These are phyloP conservation scores for Leccinum longicurvipes DNA, from an alignment of 768 basidiomycete species.

Conservation along the genomic window DNA sequence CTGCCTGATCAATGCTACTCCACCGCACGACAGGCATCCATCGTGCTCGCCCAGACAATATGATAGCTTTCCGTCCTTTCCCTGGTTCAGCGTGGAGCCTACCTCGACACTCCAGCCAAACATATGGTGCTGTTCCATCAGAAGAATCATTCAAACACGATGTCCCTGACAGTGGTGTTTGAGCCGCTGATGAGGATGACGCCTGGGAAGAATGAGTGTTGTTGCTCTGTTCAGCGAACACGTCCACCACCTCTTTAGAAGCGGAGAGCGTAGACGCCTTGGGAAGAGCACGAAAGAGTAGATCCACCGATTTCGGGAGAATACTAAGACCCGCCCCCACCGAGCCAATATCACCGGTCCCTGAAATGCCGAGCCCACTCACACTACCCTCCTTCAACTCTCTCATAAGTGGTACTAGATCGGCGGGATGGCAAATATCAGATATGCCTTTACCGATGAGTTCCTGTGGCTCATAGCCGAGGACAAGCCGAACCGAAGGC, in stretches of 20 bases:
- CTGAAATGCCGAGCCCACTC: constrained; percentile 12
- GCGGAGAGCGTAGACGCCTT: constrained; percentile 35
- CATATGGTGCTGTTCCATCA: constrained; percentile 39
- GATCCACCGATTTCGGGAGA: constrained; percentile 61
- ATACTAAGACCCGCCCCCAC: constrained; percentile 4
- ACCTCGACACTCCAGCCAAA: constrained; percentile 93
- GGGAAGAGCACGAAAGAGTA: constrained; percentile 80
- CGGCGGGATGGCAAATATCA: constrained; percentile 85
- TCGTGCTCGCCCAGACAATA: constrained; percentile 77
- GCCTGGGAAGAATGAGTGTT: background rate
- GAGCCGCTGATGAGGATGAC: background rate
- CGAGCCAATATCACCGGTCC: constrained; percentile 16
- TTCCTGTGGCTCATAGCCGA: constrained; percentile 86
- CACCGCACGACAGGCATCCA: constrained; percentile 63
- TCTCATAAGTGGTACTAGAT: constrained; percentile 86
- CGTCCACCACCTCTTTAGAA: background rate
- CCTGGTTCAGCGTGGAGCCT: constrained; percentile 88
- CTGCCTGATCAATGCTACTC: constrained; percentile 51
- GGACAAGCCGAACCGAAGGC: constrained; percentile 68
- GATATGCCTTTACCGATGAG: constrained; percentile 75
- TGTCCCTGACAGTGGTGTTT: background rate
- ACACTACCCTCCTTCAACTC: constrained; percentile 72
- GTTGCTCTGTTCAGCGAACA: constrained; percentile 1
- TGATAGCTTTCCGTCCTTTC: constrained; percentile 91
- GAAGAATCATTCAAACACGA: background rate